Conservation (phyloP, 129 eudicot genomes). For the Flaveria bidentis region DNA sequence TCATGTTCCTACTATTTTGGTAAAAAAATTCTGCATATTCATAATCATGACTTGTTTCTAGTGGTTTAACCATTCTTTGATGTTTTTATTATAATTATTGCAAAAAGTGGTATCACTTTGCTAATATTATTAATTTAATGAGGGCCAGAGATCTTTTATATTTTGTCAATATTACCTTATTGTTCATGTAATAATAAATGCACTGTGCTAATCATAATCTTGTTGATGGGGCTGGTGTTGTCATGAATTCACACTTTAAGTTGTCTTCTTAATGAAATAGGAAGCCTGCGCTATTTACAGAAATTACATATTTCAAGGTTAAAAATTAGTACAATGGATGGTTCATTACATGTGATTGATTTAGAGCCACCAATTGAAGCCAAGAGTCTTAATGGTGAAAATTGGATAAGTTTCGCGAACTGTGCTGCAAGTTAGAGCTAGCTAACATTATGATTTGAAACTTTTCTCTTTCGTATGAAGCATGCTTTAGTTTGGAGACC, state of each 20-base stretch:
- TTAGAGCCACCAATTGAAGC: not conserved
- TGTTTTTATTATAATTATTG: not conserved
- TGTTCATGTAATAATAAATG: not conserved
- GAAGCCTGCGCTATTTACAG: not conserved
- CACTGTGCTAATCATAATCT: not conserved
- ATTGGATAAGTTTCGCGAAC: not conserved
- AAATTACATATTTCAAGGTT: not conserved
- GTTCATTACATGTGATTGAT: not conserved
- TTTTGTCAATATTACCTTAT: not conserved
- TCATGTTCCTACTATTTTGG: conserved; percentile 11
- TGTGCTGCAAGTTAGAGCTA: not conserved
- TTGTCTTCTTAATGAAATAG: not conserved
- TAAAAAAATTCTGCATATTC: not conserved
- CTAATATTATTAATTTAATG: not conserved
- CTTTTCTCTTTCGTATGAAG: too few relatives aligned
- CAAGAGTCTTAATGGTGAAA: not conserved
- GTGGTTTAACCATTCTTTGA: not conserved
- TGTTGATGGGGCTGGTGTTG: not conserved
- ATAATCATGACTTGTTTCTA: not conserved
- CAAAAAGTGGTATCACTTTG: not conserved
- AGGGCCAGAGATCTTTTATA: not conserved
- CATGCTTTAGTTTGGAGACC: not conserved
- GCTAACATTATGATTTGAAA: not conserved
- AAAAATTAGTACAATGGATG: not conserved
- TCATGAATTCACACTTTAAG: not conserved